Percentiles rank a stretch among this genome's conserved stretches.
phyloP scores from a whole-genome alignment of 2,329 filamentous ascomycete genomes.

The Talaromyces sp. region DNA sequence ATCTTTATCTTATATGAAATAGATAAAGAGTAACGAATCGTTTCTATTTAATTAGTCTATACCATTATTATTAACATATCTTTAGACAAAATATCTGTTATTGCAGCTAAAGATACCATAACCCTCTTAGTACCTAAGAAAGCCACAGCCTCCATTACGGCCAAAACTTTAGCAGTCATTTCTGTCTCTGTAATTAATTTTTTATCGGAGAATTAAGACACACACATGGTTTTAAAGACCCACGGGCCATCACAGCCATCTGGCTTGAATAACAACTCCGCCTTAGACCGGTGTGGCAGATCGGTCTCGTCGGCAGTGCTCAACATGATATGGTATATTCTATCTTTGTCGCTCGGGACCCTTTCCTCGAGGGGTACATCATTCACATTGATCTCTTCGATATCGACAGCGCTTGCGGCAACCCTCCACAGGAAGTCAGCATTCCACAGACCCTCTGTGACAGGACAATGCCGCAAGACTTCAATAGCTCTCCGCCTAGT shows the following conservation, averaged over 20 bases:
- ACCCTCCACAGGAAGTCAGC: neutral
- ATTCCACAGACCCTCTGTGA: neutral
- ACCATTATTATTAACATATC: too few species aligned
- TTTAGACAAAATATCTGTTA: too few species aligned
- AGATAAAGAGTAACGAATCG: too few species aligned
- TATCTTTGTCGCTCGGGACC: neutral
- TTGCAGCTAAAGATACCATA: too few species aligned
- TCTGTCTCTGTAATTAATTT: too few species aligned
- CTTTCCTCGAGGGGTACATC: neutral
- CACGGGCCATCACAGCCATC: neutral
- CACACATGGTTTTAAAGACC: neutral
- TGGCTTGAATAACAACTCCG: neutral
- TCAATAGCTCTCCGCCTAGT: slow-evolving; percentile 26
- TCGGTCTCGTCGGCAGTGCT: neutral
- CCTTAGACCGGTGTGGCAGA: neutral
- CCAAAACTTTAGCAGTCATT: too few species aligned
- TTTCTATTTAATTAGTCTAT: too few species aligned
- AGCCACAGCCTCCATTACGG: too few species aligned
- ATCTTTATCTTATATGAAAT: too few species aligned
- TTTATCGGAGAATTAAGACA: neutral
- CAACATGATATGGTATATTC: neutral
- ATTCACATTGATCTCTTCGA: neutral
- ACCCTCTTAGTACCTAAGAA: too few species aligned
- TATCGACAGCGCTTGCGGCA: neutral
- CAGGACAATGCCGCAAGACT: neutral